Evolutionary conservation across 148 eudicot species (phyloP), one percentile per base, ranked within the genome.

Genomic region (Diospyros kaki): DNA sequence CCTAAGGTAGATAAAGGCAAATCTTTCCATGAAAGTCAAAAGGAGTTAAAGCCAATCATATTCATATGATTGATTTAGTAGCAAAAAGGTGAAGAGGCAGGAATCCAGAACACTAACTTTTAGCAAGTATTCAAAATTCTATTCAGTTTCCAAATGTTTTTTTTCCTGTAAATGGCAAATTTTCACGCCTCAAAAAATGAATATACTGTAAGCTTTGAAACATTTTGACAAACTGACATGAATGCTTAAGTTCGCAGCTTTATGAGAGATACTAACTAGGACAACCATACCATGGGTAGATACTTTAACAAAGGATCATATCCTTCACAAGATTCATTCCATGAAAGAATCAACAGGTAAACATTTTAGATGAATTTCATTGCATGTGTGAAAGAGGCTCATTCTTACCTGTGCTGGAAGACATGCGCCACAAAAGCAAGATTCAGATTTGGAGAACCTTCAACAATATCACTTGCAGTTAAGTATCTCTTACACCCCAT

Each of bases 401-500:
- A 74, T 11, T 43, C 87, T 87, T 83, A 96, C 97, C 97, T 86
- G 73, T 86, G 97, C 89, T 92, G 97, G 80, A 92, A 92, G 80
- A 92, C 84, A 78, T 90, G 97, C 52, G 97, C 97, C 80, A 88
- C 97, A 81, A 92, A 92, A 76, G 97, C 95, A 81, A 92, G 95
- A 72, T 92, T 92, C 72, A 90, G 93, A 82, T 90, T 92, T 66
- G 92, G 97, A 74, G 91, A 92, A 66, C 97, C 97, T 79, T 92
- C 95, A 52, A 92, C 93, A 78, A 92, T 92, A 81, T 92, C 97
- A 77, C 87, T 90, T 67, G 97, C 93, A 58, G 97, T 96, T 80
- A 96, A 83, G 83, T 96, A 96, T 89, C 98, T 88, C 83, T 93
- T 96, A 82, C 99, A 96, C 14, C 99, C 99, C 99, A 96, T 96